Base-by-base conservation (phyloP, 2,329 filamentous ascomycete genomes). In the Herpotrichia juniperi region DNA sequence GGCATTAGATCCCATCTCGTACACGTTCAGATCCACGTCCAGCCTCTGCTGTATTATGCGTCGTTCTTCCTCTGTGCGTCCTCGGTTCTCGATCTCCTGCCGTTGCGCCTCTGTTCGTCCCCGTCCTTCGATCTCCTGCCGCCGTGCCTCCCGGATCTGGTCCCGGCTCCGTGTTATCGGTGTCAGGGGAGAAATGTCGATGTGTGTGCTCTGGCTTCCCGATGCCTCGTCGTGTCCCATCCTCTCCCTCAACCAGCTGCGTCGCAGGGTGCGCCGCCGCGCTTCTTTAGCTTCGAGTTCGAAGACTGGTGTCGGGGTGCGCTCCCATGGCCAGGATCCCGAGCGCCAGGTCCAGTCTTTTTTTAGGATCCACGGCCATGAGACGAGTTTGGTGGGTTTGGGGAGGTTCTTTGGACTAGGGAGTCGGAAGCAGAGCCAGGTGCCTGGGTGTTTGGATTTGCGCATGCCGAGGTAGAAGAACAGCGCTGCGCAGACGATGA, bases 391-490 rank as follows among this genome's bases (percentile, higher is more conserved):
- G 37, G n/a, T 24, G 37, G 19, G 8, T 40, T 40, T 24, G 31
- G 37, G 37, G 37, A 40, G 19, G n/a, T n/a, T n/a, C n/a, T n/a
- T n/a, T n/a, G n/a, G n/a, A n/a, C n/a, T n/a, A n/a, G n/a, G n/a
- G n/a, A n/a, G n/a, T n/a, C n/a, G n/a, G n/a, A n/a, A n/a, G 21
- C 37, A 25, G 21, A 40, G 25, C 37, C 37, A 40, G 9, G 37
- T 24, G 8, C 21, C 19, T 3, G 19, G n/a, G n/a, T n/a, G 25
- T 24, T 24, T 24, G 9, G 19, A 19, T 6, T n/a, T 6, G 4
- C 37, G 37, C 37, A 40, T 40, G 19, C 37, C 37, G 9, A 40
- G 37, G 37, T 11, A 40, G 37, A 31, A 43, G 40, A 43, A 28
- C n/a, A 43, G 24, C 4, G 4, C 40, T 4, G 40, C 40, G 17